Evolutionary conservation across 148 eudicot genomes (phyloP).

Genomic region (Rhododendron molle): DNA sequence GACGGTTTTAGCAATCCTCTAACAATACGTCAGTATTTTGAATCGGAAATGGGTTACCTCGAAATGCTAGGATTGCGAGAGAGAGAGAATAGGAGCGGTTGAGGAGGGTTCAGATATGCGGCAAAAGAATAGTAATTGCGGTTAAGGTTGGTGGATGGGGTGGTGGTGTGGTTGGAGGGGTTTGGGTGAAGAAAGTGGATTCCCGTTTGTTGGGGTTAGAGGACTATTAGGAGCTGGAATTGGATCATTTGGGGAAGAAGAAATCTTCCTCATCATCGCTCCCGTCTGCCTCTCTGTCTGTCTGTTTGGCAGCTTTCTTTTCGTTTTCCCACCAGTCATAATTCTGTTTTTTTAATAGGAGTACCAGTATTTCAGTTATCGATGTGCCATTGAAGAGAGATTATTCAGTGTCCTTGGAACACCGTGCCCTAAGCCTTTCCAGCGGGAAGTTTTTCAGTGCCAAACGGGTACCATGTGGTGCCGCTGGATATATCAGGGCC

Average conservation of each 20-base stretch:
- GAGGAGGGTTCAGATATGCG: neutral
- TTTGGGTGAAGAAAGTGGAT: conserved; percentile 26
- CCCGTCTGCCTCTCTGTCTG: conserved; percentile 11
- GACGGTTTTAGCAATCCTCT: neutral
- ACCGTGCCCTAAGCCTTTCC: too few relatives aligned
- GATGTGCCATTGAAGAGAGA: neutral
- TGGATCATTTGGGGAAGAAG: conserved; percentile 12
- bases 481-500: fast-evolving
- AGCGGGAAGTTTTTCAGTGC: too few relatives aligned
- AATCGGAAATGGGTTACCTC: conserved; percentile 11
- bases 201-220: conserved; percentile 15
- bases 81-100: conserved; percentile 9
- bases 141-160: neutral
- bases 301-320: conserved; percentile 34
- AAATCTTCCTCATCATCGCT: conserved; percentile 20
- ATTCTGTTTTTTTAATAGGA: neutral
- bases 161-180: conserved; percentile 9
- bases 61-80: conserved; percentile 3
- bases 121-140: conserved; percentile 2
- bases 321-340: conserved; percentile 42
- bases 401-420: too few relatives aligned
- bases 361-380: neutral
- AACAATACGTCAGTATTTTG: neutral
- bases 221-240: conserved; percentile 7
- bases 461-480: too few relatives aligned